Evolutionary conservation across 495 filamentous ascomycete genomes (phyloP).

Genomic region (Tuber microsphaerosporum): DNA sequence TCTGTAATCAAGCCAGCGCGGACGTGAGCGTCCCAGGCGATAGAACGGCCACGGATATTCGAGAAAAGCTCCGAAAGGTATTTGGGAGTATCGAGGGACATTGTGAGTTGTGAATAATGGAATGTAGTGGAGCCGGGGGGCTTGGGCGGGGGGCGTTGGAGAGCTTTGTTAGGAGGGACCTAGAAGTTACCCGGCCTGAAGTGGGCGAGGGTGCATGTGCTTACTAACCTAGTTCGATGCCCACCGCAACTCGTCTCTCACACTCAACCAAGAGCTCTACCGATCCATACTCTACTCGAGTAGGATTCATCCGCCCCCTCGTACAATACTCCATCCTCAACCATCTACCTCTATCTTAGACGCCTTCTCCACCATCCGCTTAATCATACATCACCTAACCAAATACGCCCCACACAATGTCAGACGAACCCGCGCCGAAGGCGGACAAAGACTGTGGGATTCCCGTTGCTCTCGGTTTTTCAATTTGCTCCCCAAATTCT

Average conservation of each 20-base stretch:
- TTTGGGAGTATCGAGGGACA: constrained; percentile 84
- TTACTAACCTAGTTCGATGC: neutral
- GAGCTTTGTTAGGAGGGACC: neutral
- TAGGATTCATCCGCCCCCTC: constrained; percentile 4
- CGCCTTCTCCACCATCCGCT: constrained; percentile 10
- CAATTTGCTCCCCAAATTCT: constrained; percentile 14
- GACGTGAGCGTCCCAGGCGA: constrained; percentile 96
- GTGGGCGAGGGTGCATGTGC: neutral
- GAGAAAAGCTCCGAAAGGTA: constrained; percentile 87
- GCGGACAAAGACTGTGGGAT: constrained; percentile 57
- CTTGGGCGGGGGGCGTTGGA: neutral
- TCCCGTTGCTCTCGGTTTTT: neutral
- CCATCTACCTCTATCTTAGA: constrained; percentile 14
- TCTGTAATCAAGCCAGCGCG: constrained; percentile 90
- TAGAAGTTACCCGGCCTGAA: neutral
- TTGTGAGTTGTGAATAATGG: constrained; percentile 37
- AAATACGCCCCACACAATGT: constrained; percentile 36
- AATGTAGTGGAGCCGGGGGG: neutral
- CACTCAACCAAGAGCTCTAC: neutral
- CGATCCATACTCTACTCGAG: neutral
- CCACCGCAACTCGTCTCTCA: neutral
- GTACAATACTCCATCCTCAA: constrained; percentile 12
- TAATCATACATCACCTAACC: constrained; percentile 4
- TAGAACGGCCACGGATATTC: constrained; percentile 87
- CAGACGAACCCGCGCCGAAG: constrained; percentile 43